Percentiles rank a stretch among this genome's conserved stretches.
Evolutionary conservation across 2,329 filamentous ascomycete genomes (phyloP).

Genomic region (Dactylellina drechsleri): DNA sequence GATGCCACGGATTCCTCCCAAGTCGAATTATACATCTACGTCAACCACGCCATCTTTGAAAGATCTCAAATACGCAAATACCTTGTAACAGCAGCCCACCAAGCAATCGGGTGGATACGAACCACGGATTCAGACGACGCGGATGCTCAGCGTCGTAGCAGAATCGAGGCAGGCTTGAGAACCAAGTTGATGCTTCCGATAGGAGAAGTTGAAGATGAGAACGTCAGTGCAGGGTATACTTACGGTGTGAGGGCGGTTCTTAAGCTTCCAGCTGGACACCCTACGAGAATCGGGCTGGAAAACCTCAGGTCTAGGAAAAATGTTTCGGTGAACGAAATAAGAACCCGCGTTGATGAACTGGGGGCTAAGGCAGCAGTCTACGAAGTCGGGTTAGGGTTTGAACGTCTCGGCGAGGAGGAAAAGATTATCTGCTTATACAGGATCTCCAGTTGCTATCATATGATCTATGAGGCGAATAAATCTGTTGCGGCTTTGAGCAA

Average conservation of each 20-base stretch:
- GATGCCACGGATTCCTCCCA: slow-evolving; percentile 6
- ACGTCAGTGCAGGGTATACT: not conserved
- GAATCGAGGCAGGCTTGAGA: slow-evolving; percentile 6
- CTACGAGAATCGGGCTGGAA: not conserved
- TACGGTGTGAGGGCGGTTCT: not conserved
- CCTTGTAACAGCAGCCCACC: slow-evolving; percentile 11
- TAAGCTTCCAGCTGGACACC: slow-evolving; percentile 3
- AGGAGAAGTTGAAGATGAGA: not conserved
- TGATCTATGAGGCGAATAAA: not conserved
- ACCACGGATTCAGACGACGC: not conserved
- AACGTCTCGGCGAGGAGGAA: not conserved
- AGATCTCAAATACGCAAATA: slow-evolving; percentile 10
- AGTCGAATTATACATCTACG: slow-evolving; percentile 18
- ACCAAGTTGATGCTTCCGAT: slow-evolving; percentile 10
- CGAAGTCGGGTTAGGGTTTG: slow-evolving; percentile 3
- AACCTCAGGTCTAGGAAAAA: not conserved
- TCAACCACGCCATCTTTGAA: slow-evolving; percentile 14
- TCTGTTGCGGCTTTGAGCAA: not conserved
- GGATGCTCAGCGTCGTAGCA: slow-evolving; percentile 1
- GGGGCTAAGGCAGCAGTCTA: slow-evolving; percentile 2
- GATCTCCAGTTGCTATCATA: not conserved
- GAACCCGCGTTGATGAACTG: not conserved
- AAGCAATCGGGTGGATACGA: slow-evolving; percentile 7
- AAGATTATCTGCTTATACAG: slow-evolving; percentile 5
- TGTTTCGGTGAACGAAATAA: not conserved